Conservation (phyloP, 495 filamentous ascomycete genomes). For the Aspergillus egyptiacus region DNA sequence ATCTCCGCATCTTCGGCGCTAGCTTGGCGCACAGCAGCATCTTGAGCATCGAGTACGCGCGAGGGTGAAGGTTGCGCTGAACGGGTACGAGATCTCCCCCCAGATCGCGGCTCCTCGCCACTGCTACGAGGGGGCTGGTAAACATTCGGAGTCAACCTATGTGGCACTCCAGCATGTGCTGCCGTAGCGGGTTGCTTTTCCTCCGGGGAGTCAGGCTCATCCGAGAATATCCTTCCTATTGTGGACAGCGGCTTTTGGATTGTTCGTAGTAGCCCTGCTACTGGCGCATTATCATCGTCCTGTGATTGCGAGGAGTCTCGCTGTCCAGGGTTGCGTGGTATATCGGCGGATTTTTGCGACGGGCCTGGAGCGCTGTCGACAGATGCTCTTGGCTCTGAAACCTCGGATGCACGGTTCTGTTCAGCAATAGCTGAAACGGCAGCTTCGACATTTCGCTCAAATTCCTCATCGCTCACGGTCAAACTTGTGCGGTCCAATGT, state of each 20-base stretch:
- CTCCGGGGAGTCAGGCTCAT: conserved; percentile 51
- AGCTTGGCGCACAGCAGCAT: conserved; percentile 89
- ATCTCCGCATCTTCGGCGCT: conserved; percentile 90
- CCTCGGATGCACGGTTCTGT: conserved; percentile 57
- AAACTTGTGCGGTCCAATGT: conserved; percentile 88
- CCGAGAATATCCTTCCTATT: conserved; percentile 95
- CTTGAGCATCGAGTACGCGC: conserved; percentile 55
- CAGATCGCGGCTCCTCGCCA: conserved; percentile 39
- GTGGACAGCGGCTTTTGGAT: conserved; percentile 89
- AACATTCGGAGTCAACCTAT: conserved; percentile 54
- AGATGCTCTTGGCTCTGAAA: conserved; percentile 53
- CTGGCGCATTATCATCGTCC: conserved; percentile 69
- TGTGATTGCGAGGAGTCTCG: conserved; percentile 37
- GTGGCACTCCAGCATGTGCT: conserved; percentile 50
- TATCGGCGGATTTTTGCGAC: conserved; percentile 51
- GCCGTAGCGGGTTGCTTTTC: conserved; percentile 34
- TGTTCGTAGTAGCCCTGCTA: conserved; percentile 78
- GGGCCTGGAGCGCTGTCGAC: conserved; percentile 29
- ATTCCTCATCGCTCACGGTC: conserved; percentile 90
- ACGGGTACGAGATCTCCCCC: conserved; percentile 36
- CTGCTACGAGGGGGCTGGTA: conserved; percentile 46
- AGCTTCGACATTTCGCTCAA: conserved; percentile 89
- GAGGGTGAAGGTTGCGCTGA: conserved; percentile 27
- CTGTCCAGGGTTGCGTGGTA: conserved; percentile 45
- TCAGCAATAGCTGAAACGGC: conserved; percentile 96